A percentile compares a stretch with the other conserved stretches of the same genome.
phyloP scores from a whole-genome alignment of 495 filamentous ascomycete genomes.

The Neurospora sp. region DNA sequence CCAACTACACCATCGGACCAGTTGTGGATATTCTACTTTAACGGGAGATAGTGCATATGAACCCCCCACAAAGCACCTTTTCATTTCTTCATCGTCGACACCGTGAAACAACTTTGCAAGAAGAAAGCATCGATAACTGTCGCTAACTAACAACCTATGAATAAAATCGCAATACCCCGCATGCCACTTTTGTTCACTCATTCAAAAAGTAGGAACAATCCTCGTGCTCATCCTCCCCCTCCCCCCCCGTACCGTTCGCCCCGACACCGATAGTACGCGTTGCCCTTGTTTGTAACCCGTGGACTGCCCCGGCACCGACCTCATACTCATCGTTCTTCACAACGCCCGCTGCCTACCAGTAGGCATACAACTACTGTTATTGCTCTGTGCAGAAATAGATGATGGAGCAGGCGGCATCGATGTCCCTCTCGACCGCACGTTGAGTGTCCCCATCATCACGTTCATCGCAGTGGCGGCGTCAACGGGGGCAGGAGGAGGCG shows the following conservation, averaged over 20 bases:
- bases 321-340: constrained; percentile 9
- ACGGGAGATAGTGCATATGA: neutral
- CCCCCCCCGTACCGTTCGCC: neutral
- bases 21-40: neutral
- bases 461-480: constrained; percentile 12
- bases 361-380: neutral
- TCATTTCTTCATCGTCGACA: neutral
- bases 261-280: neutral
- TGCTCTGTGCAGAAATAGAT: constrained; percentile 5
- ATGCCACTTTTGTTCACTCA: neutral
- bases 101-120: neutral
- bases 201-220: constrained; percentile 10
- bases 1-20: neutral
- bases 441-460: constrained; percentile 21
- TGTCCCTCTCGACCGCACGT: constrained; percentile 11
- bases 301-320: constrained; percentile 5
- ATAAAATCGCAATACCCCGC: neutral
- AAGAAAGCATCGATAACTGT: neutral
- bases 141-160: neutral
- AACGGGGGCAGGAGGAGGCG: constrained; percentile 1
- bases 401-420: constrained; percentile 12
- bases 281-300: neutral
- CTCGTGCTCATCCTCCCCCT: constrained; percentile 1
- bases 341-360: neutral
- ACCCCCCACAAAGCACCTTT: neutral